Evolutionary conservation across 2,329 filamentous ascomycete genomes (phyloP).

Genomic region (Onygenales sp.): DNA sequence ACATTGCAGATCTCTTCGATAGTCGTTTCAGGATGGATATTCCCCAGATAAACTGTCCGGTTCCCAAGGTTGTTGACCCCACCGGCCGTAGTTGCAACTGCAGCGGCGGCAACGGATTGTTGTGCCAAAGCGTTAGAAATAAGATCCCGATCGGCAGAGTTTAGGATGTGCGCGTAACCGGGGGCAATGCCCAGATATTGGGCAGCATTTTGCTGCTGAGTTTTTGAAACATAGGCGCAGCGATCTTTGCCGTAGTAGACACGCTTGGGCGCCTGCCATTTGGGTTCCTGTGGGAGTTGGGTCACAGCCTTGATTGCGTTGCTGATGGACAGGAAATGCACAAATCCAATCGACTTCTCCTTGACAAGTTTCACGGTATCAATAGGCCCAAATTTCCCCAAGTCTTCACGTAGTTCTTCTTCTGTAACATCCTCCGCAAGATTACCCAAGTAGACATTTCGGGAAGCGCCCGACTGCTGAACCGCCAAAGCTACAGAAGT

Average conservation of each 20-base stretch:
- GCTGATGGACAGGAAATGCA: conserved; percentile 94
- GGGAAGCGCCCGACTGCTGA: conserved; percentile 91
- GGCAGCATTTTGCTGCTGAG: conserved; percentile 96
- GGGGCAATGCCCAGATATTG: conserved; percentile 97
- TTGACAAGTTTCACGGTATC: conserved; percentile 96
- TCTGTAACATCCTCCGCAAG: conserved; percentile 82
- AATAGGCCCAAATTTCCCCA: conserved; percentile 92
- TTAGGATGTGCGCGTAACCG: conserved; percentile 91
- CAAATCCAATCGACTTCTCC: conserved; percentile 95
- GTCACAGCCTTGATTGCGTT: conserved; percentile 98
- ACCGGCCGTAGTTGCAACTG: conserved; percentile 90
- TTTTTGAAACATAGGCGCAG: conserved; percentile 98
- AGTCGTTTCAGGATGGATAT: conserved; percentile 97
- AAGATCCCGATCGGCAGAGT: conserved; percentile 88
- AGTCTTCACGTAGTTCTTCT: conserved; percentile 85
- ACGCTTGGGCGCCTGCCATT: conserved; percentile 90
- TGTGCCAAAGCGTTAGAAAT: conserved; percentile 95
- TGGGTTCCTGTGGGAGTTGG: conserved; percentile 88
- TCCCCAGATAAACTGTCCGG: conserved; percentile 93
- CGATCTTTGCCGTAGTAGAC: conserved; percentile 99
- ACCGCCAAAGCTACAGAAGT: conserved; percentile 96
- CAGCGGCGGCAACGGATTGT: conserved; percentile 92
- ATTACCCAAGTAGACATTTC: conserved; percentile 95
- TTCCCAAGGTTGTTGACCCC: conserved; percentile 97
- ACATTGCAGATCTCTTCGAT: conserved; percentile 99